These are phyloP conservation scores for Termitomyces sp. DNA, from an alignment of 768 basidiomycete genomes.

Conservation along the genomic window DNA sequence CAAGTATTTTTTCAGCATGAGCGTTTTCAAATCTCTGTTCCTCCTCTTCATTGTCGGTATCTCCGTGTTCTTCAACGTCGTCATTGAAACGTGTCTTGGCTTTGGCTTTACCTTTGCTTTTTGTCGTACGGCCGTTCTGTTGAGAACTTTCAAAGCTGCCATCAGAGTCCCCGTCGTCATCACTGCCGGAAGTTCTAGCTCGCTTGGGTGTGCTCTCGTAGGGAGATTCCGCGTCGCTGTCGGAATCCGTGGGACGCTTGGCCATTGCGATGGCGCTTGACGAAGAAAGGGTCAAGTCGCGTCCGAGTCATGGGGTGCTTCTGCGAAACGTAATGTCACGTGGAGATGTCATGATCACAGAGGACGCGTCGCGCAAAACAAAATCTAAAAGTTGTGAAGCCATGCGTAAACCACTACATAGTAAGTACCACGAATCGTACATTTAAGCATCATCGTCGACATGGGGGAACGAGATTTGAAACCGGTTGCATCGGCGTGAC, in stretches of 20 bases:
- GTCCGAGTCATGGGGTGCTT: conserved; percentile 3
- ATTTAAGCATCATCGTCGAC: no score
- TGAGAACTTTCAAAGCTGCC: conserved; percentile 17
- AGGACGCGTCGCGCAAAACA: no score
- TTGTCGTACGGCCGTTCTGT: conserved; percentile 12
- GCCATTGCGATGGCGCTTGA: conserved; percentile 43
- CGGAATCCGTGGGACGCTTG: conserved; percentile 45
- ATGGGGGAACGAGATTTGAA: no score
- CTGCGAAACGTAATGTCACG: conserved; percentile 10
- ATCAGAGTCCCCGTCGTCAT: conserved; percentile 16
- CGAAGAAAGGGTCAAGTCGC: conserved; percentile 1
- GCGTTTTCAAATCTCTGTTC: conserved; percentile 65
- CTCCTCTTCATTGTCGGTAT: conserved; percentile 43
- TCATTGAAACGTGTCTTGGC: conserved; percentile 31
- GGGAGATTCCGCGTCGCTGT: conserved; percentile 39
- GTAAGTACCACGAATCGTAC: no score
- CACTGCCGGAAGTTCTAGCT: conserved; percentile 26
- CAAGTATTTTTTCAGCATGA: conserved; percentile 52
- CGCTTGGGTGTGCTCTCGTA: conserved; percentile 26
- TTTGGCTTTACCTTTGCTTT: conserved; percentile 19
- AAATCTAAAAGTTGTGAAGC: no score
- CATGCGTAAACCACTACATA: no score
- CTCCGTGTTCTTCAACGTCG: conserved; percentile 24
- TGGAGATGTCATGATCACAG: no score
- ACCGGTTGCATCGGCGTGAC: no score